Percentiles rank a stretch among this genome's conserved stretches.
Conservation (phyloP, 352 stramenopile genomes). For the Globisporangium barbulae region DNA sequence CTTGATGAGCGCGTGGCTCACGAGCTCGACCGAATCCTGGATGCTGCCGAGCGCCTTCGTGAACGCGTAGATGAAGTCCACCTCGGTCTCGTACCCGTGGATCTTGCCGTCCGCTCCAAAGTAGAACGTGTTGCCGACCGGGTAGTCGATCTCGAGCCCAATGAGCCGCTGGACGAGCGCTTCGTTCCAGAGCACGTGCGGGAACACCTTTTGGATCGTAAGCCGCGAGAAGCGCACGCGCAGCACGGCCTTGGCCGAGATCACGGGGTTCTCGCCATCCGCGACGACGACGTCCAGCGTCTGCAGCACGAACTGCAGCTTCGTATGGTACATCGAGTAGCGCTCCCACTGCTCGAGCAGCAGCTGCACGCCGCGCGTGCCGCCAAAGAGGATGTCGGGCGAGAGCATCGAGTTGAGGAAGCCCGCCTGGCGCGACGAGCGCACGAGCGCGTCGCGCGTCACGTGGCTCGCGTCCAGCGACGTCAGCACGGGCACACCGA, state of each 20-base stretch:
- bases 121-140: slow-evolving; percentile 58
- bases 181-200: slow-evolving; percentile 62
- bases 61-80: slow-evolving; percentile 55
- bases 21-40: slow-evolving; percentile 40
- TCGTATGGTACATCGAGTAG: slow-evolving; percentile 58
- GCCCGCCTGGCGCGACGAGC: slow-evolving; percentile 25
- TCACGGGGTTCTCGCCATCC: slow-evolving; percentile 32
- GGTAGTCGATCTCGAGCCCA: slow-evolving; percentile 45
- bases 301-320: slow-evolving; percentile 47
- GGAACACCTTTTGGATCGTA: slow-evolving; percentile 69
- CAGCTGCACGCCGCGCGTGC: slow-evolving; percentile 33
- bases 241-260: slow-evolving; percentile 42
- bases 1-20: slow-evolving; percentile 52
- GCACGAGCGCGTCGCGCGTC: slow-evolving; percentile 17
- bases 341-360: slow-evolving; percentile 62
- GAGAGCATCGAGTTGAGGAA: slow-evolving; percentile 47
- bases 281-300: slow-evolving; percentile 35
- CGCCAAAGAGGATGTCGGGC: slow-evolving; percentile 47
- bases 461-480: slow-evolving; percentile 19
- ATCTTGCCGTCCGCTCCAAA: slow-evolving; percentile 55
- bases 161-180: slow-evolving; percentile 63
- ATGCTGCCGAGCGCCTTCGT: slow-evolving; percentile 37
- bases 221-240: slow-evolving; percentile 52
- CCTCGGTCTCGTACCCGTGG: slow-evolving; percentile 52
- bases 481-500: slow-evolving; percentile 38